Conservation (phyloP, 768 basidiomycete species). For the Polyporus arcularius region DNA sequence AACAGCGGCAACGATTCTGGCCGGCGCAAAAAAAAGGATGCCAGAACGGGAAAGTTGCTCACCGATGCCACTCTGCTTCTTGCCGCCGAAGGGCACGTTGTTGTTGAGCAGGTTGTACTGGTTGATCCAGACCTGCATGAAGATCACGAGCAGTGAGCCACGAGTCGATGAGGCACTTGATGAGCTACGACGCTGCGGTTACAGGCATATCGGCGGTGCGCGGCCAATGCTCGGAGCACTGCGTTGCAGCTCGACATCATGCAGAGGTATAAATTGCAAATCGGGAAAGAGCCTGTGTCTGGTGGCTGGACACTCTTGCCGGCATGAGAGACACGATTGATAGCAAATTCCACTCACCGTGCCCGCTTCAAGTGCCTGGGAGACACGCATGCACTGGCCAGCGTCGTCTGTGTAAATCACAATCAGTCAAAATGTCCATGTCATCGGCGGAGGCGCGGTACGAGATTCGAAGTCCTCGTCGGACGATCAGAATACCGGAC, state of each 20-base stretch:
- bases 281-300: too few species aligned
- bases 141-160: not conserved
- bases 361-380: slow-evolving; percentile 84
- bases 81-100: slow-evolving; percentile 94
- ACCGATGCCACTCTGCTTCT: slow-evolving; percentile 91
- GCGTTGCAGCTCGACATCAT: not conserved
- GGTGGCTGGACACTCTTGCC: not conserved
- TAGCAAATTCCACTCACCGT: slow-evolving; percentile 52
- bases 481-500: not conserved
- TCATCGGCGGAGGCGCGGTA: not conserved
- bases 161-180: slow-evolving; percentile 16
- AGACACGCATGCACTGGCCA: slow-evolving; percentile 86
- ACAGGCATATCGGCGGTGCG: not conserved
- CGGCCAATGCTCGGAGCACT: not conserved
- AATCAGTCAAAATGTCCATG: slow-evolving; percentile 9
- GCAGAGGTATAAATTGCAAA: not conserved
- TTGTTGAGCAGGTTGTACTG: slow-evolving; percentile 83
- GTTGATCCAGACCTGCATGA: slow-evolving; percentile 82
- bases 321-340: not conserved
- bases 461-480: not conserved
- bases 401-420: slow-evolving; percentile 59
- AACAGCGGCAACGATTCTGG: slow-evolving; percentile 3
- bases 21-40: not conserved
- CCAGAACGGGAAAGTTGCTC: slow-evolving; percentile 24
- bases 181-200: not conserved